Conservation (phyloP, 2,329 filamentous ascomycete species). For the Cytospora mali region DNA sequence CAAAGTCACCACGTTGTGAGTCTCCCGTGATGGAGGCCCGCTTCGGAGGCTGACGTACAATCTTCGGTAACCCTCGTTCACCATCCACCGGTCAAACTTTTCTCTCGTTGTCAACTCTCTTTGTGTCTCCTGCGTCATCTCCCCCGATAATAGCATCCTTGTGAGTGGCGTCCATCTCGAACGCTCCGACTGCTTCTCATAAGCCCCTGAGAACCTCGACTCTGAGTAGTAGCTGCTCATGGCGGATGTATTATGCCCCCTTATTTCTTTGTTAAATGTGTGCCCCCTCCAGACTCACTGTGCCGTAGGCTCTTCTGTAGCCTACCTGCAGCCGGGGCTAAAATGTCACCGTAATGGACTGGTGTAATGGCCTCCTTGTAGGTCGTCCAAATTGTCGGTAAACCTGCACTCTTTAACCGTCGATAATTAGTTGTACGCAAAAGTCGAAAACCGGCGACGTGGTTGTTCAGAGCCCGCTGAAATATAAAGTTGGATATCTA, state of each 20-base stretch:
- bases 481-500: conserved; percentile 36
- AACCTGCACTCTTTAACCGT: background rate
- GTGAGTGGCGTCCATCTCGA: conserved; percentile 82
- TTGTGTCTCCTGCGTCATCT: conserved; percentile 75
- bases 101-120: conserved; percentile 69
- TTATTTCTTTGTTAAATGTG: conserved; percentile 21
- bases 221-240: conserved; percentile 40
- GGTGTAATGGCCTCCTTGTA: conserved; percentile 1
- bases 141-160: conserved; percentile 79
- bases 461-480: conserved; percentile 60
- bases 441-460: conserved; percentile 24
- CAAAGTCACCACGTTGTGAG: background rate
- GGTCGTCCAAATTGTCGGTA: conserved; percentile 1
- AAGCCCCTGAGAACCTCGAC: conserved; percentile 36
- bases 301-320: conserved; percentile 29
- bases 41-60: conserved; percentile 56
- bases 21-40: conserved; percentile 21
- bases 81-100: conserved; percentile 84
- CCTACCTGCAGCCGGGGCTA: conserved; percentile 21
- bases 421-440: conserved; percentile 4
- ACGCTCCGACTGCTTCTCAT: conserved; percentile 63
- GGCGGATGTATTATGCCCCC: conserved; percentile 21
- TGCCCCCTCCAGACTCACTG: conserved; percentile 21
- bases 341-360: background rate
- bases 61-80: conserved; percentile 82